phyloP scores from a whole-genome alignment of 2,329 filamentous ascomycete species.

The Fusarium sp. region DNA sequence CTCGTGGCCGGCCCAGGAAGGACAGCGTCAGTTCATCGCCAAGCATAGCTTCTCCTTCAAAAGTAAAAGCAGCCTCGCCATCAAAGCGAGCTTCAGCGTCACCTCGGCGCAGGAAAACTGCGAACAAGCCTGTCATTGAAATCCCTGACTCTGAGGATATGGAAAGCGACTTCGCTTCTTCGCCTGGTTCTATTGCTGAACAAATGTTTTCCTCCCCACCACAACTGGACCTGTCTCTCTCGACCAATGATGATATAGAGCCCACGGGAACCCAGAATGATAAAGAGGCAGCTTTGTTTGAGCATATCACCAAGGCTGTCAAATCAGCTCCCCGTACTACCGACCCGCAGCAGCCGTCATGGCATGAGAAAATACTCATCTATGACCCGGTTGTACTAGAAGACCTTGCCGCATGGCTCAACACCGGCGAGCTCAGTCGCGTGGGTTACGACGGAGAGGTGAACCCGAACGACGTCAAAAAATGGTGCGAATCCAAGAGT shows the following conservation, averaged over 20 bases:
- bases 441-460: slow-evolving; percentile 75
- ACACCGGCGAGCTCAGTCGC: slow-evolving; percentile 72
- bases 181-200: slow-evolving; percentile 52
- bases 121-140: slow-evolving; percentile 51
- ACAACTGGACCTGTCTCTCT: slow-evolving; percentile 56
- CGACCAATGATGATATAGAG: slow-evolving; percentile 59
- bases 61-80: slow-evolving; percentile 9
- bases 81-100: slow-evolving; percentile 29
- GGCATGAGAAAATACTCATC: slow-evolving; percentile 93
- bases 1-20: slow-evolving; percentile 58
- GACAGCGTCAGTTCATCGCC: slow-evolving; percentile 20
- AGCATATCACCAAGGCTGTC: slow-evolving; percentile 66
- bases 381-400: slow-evolving; percentile 93
- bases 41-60: slow-evolving; percentile 10
- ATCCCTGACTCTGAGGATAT: slow-evolving; percentile 64
- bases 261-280: slow-evolving; percentile 54
- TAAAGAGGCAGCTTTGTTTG: slow-evolving; percentile 60
- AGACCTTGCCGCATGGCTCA: slow-evolving; percentile 85
- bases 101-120: slow-evolving; percentile 25
- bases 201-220: slow-evolving; percentile 58
- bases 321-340: slow-evolving; percentile 60
- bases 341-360: slow-evolving; percentile 69
- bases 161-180: slow-evolving; percentile 44
- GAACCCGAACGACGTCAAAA: slow-evolving; percentile 74
- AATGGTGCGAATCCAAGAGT: slow-evolving; percentile 89